Percentiles rank a stretch among this genome's conserved stretches.
Evolutionary conservation across 768 basidiomycete genomes (phyloP).

Genomic region (Russula vinacea): DNA sequence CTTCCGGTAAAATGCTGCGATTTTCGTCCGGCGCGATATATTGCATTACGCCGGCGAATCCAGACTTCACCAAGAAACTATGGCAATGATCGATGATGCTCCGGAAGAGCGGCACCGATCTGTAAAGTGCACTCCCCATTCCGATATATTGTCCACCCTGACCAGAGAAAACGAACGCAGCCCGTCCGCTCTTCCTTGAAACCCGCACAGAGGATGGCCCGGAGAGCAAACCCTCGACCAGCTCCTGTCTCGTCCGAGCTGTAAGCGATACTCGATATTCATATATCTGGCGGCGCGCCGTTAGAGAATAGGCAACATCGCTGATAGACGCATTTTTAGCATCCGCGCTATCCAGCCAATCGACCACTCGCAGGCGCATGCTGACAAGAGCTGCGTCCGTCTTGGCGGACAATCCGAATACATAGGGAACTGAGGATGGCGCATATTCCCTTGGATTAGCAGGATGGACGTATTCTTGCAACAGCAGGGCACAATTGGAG

Average conservation of each 20-base stretch:
- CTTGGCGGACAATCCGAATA: constrained; percentile 65
- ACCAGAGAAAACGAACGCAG: constrained; percentile 70
- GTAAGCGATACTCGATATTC: constrained; percentile 51
- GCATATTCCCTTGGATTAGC: too few relatives aligned
- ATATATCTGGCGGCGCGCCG: constrained; percentile 60
- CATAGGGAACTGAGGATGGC: constrained; percentile 33
- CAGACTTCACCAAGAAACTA: constrained; percentile 44
- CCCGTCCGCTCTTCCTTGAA: constrained; percentile 35
- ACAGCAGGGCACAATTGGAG: constrained; percentile 58
- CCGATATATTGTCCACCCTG: constrained; percentile 66
- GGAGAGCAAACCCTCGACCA: constrained; percentile 44
- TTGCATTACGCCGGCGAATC: constrained; percentile 49
- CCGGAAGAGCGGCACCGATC: constrained; percentile 47
- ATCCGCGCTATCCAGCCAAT: constrained; percentile 44
- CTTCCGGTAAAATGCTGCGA: constrained; percentile 29
- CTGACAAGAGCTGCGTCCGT: constrained; percentile 45
- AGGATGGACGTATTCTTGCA: constrained; percentile 47
- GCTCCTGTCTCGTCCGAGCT: constrained; percentile 44
- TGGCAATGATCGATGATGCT: constrained; percentile 58
- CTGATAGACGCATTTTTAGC: constrained; percentile 35
- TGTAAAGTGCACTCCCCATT: constrained; percentile 61
- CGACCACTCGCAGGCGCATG: constrained; percentile 47
- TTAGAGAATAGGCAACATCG: constrained; percentile 66
- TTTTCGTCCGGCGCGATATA: constrained; percentile 36
- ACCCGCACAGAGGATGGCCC: constrained; percentile 39